Base-by-base conservation (phyloP, 345 rosid genomes). In the Ailanthus altissimus region DNA sequence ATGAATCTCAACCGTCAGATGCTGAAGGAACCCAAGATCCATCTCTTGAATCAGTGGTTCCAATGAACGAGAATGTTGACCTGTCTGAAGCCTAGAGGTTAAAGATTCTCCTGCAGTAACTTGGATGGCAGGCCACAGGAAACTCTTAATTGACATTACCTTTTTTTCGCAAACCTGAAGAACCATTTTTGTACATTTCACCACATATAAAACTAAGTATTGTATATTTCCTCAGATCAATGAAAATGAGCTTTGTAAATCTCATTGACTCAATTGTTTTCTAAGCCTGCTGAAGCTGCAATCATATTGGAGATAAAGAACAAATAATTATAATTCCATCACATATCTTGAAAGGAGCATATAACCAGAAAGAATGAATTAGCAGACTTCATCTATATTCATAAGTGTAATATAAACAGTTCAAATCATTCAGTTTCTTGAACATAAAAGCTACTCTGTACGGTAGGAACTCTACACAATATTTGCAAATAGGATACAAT, bases 1-100 rank as follows among this genome's bases (percentile, higher is more conserved):
- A 81, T 68, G 97, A 92, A 86, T 93, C 99, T 79, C 89, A 95
- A 70, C 97, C 98, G 2, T 89, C 97, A 13, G 94, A 87, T 21
- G 71, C 81, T 13, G 86, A 83, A 38, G 90, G 83, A 69, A 69
- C 12, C 23, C 85, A 72, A 66, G 82, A 85, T 73, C 80, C 83
- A 60, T 80, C 92, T 1, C 26, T 88, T 4, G 89, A 89, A 69
- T 51, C 83, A 0, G 54, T 67, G 42, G 72, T 84, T 5, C 78
- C 83, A 4, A 20, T 78, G 43, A 80, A 56, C 4, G 88, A 91
- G 62, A 81, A 73, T 8, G 86, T 76, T 0, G 93, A 89, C 75
- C 84, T 91, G 64, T 86, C 88, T 0, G 90, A 91, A 83, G 91
- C 92, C 69, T 88, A 82, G 83, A 59, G 56, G 18, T 69, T 53